These are phyloP conservation scores for Didymellaceae sp. DNA, from an alignment of 2,329 filamentous ascomycete genomes.

Conservation along the genomic window DNA sequence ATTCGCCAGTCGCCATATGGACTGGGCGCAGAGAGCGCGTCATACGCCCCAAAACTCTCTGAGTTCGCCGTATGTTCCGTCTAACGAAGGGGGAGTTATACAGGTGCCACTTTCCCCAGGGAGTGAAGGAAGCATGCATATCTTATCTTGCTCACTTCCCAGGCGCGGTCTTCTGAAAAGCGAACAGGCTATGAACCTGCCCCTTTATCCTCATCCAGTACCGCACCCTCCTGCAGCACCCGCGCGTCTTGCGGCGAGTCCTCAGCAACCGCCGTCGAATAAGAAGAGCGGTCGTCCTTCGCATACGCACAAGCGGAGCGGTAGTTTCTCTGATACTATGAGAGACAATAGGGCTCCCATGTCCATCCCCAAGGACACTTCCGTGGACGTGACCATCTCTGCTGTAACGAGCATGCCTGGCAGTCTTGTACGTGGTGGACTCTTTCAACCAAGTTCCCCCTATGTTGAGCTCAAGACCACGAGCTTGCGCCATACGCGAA, in stretches of 20 bases:
- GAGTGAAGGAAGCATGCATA: conserved; percentile 62
- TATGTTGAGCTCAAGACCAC: conserved; percentile 67
- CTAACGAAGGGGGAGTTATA: conserved; percentile 37
- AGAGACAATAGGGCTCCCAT: conserved; percentile 68
- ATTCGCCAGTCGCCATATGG: conserved; percentile 47
- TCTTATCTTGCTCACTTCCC: conserved; percentile 66
- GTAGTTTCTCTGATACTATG: conserved; percentile 84
- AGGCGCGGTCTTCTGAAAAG: conserved; percentile 49
- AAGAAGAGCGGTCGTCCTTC: conserved; percentile 37
- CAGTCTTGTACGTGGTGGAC: conserved; percentile 83
- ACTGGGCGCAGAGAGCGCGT: conserved; percentile 46
- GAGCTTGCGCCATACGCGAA: conserved; percentile 38
- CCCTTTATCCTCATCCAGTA: conserved; percentile 49
- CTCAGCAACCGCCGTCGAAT: conserved; percentile 34
- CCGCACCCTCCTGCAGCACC: conserved; percentile 35
- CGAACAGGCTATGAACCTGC: conserved; percentile 47
- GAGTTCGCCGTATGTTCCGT: conserved; percentile 43
- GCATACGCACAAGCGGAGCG: conserved; percentile 77
- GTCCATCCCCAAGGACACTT: conserved; percentile 54
- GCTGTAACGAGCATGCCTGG: conserved; percentile 74
- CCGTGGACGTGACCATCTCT: conserved; percentile 54
- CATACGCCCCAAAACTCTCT: conserved; percentile 48
- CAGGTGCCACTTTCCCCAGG: conserved; percentile 52
- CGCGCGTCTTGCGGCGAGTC: conserved; percentile 38
- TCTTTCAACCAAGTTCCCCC: conserved; percentile 82